Conservation (phyloP, 1,284 basidiomycete genomes). For the Laetiporus sulphureus region DNA sequence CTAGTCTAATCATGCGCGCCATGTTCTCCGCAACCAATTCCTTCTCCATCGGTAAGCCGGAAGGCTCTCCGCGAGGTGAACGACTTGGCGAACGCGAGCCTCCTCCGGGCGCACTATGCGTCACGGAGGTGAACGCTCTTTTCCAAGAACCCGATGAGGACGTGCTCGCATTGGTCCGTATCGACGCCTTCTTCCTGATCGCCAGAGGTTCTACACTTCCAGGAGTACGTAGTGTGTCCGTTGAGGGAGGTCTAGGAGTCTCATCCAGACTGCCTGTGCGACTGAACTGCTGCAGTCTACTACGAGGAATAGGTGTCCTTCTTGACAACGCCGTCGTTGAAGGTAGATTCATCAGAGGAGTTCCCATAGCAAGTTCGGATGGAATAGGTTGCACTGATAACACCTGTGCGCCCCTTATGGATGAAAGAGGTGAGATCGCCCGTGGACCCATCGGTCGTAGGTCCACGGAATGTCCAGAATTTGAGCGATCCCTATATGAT, state of each 20-base stretch:
- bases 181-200: constrained; percentile 73
- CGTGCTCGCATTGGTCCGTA: constrained; percentile 31
- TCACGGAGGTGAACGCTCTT: constrained; percentile 28
- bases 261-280: constrained; percentile 40
- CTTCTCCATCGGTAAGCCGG: too few species aligned
- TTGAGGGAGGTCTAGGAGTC: constrained; percentile 36
- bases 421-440: constrained; percentile 59
- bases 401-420: constrained; percentile 21
- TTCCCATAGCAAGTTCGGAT: constrained; percentile 32
- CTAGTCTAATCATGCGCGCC: constrained; percentile 40
- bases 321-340: constrained; percentile 23
- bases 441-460: constrained; percentile 65
- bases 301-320: constrained; percentile 51
- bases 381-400: constrained; percentile 25
- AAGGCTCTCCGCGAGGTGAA: constrained; percentile 49
- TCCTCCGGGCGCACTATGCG: constrained; percentile 17
- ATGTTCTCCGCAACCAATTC: constrained; percentile 31
- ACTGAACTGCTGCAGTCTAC: constrained; percentile 58
- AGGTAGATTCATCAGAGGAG: constrained; percentile 28
- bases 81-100: constrained; percentile 11
- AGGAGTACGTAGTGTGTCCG: constrained; percentile 11
- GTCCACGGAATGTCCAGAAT: constrained; percentile 41
- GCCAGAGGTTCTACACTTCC: constrained; percentile 57
- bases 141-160: constrained; percentile 42
- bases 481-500: constrained; percentile 31